A percentile compares a stretch with the other conserved stretches of the same genome.
These are phyloP conservation scores for Pulveroboletus ravenelii DNA, from an alignment of 768 basidiomycete genomes.

Conservation along the genomic window DNA sequence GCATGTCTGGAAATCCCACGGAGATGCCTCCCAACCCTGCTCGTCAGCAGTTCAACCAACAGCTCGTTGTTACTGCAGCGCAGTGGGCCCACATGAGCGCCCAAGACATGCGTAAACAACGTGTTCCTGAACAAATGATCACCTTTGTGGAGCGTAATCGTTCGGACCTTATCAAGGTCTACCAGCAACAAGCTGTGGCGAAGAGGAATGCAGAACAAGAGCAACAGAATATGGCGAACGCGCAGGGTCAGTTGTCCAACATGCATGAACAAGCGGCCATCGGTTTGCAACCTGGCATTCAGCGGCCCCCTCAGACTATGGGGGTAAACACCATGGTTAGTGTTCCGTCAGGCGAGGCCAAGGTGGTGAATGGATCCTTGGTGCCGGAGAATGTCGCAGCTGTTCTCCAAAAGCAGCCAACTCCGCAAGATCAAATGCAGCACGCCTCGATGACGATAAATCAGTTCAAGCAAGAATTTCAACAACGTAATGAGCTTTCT, in stretches of 20 bases:
- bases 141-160: conserved; percentile 55
- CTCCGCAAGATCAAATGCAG: conserved; percentile 34
- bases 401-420: conserved; percentile 5
- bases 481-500: conserved; percentile 26
- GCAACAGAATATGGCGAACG: conserved; percentile 18
- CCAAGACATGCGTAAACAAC: conserved; percentile 49
- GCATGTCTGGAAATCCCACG: conserved; percentile 14
- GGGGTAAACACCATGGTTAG: conserved; percentile 10
- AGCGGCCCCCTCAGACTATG: conserved; percentile 13
- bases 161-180: conserved; percentile 20
- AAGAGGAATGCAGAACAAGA: conserved; percentile 24
- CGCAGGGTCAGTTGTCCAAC: conserved; percentile 14
- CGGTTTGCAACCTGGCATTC: conserved; percentile 10
- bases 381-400: background rate
- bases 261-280: conserved; percentile 19
- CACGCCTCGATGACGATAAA: conserved; percentile 26
- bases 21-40: conserved; percentile 17
- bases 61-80: conserved; percentile 43
- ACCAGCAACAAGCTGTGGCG: conserved; percentile 23
- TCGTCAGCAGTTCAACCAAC: conserved; percentile 17
- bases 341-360: conserved; percentile 16
- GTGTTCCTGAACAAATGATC: conserved; percentile 49
- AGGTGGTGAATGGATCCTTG: conserved; percentile 12
- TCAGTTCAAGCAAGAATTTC: conserved; percentile 33
- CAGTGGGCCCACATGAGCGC: conserved; percentile 42